Evolutionary conservation across 441 rosid genomes (phyloP).

Genomic region (Populus hybrid): DNA sequence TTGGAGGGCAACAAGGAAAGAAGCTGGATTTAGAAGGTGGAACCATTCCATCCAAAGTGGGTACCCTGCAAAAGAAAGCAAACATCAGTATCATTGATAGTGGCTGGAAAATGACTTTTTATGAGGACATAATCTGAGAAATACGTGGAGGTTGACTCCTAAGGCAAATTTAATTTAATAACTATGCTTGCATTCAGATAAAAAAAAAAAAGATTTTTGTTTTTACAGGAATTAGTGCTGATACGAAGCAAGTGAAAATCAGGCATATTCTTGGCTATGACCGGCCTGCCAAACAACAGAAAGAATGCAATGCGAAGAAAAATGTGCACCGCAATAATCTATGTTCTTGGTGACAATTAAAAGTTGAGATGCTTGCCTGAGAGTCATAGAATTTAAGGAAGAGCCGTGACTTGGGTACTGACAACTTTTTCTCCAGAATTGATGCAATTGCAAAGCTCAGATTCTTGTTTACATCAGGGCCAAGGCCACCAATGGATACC

Average conservation of each 20-base stretch:
- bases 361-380: constrained; percentile 54
- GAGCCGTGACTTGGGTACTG: constrained; percentile 76
- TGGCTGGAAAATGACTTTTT: neutral
- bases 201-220: constrained; percentile 25
- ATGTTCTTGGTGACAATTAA: constrained; percentile 13
- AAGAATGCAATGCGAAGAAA: constrained; percentile 41
- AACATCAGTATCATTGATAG: constrained; percentile 5
- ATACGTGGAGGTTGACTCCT: constrained; percentile 9
- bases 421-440: constrained; percentile 71
- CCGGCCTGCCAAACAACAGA: constrained; percentile 62
- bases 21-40: constrained; percentile 50
- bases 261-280: constrained; percentile 89
- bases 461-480: constrained; percentile 76
- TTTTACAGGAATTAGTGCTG: constrained; percentile 78
- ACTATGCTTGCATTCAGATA: constrained; percentile 23
- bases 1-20: neutral
- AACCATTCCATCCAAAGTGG: constrained; percentile 85
- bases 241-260: constrained; percentile 95
- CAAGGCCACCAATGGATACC: constrained; percentile 89
- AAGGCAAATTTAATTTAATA: constrained; percentile 1
- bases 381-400: constrained; percentile 84
- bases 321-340: constrained; percentile 23
- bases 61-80: constrained; percentile 56
- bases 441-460: constrained; percentile 71
- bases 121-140: neutral